phyloP scores from a whole-genome alignment of 2,329 filamentous ascomycete species.

The Aspergillus ustus region DNA sequence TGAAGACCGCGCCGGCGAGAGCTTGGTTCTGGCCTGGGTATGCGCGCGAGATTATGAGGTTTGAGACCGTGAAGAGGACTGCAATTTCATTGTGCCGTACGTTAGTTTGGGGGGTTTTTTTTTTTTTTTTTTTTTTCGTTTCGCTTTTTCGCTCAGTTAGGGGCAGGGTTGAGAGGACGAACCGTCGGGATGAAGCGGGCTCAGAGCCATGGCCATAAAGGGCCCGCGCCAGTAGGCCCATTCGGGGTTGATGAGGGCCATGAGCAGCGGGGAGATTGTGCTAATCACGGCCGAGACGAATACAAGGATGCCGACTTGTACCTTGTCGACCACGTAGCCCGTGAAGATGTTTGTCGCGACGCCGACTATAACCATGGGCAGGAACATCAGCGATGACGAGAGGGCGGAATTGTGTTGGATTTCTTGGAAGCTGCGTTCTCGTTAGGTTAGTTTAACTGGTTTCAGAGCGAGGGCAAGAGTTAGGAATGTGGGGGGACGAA shows the following conservation, averaged over 20 bases:
- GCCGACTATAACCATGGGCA: constrained; percentile 49
- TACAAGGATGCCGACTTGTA: constrained; percentile 51
- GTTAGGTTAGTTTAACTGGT: neutral
- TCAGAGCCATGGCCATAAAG: constrained; percentile 51
- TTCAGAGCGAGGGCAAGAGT: too few relatives aligned
- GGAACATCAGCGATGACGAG: constrained; percentile 50
- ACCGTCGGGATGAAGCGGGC: constrained; percentile 50
- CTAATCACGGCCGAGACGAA: constrained; percentile 42
- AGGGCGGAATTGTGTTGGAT: constrained; percentile 53
- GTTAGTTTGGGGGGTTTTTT: too few relatives aligned
- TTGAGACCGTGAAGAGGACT: constrained; percentile 59
- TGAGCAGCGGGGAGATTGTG: constrained; percentile 47
- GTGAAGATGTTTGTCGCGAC: constrained; percentile 50
- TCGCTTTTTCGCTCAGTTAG: too few relatives aligned
- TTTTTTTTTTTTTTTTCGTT: too few relatives aligned
- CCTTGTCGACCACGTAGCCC: constrained; percentile 52
- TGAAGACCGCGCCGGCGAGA: constrained; percentile 64
- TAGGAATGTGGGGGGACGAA: neutral
- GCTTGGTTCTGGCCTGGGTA: constrained; percentile 61
- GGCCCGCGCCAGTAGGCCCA: constrained; percentile 55
- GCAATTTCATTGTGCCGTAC: too few relatives aligned
- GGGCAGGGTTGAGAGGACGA: constrained; percentile 35
- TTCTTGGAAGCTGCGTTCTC: constrained; percentile 50
- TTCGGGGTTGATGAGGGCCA: constrained; percentile 50
- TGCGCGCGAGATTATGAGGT: constrained; percentile 58